These are phyloP conservation scores for Camellia lanceoleosa DNA, from an alignment of 148 eudicot species.

Conservation along the genomic window DNA sequence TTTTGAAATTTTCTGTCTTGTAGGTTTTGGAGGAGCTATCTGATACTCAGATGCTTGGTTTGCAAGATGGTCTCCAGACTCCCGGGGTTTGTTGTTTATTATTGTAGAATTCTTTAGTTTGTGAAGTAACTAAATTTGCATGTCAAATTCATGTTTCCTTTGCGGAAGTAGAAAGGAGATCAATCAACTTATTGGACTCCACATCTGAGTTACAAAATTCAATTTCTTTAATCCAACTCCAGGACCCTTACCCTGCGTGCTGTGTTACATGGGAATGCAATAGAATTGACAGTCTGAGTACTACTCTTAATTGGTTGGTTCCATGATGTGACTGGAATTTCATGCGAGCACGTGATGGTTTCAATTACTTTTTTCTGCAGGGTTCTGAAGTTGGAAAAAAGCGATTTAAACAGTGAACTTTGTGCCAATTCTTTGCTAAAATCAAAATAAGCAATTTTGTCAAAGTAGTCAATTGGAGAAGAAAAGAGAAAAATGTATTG, in stretches of 20 bases:
- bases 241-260: too few species aligned
- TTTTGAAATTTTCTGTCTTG: slow-evolving; percentile 7
- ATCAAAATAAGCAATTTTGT: neutral
- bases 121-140: neutral
- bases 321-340: neutral
- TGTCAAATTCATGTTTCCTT: neutral
- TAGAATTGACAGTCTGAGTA: neutral
- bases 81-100: slow-evolving; percentile 48
- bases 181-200: slow-evolving; percentile 10
- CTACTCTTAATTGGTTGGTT: neutral
- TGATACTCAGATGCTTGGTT: slow-evolving; percentile 44
- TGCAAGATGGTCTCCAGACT: slow-evolving; percentile 70
- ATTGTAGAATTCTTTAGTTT: neutral
- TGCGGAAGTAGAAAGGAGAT: neutral
- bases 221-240: neutral
- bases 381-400: neutral
- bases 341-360: neutral
- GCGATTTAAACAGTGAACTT: neutral
- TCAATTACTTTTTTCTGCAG: neutral
- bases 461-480: neutral
- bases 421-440: neutral
- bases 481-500: neutral
- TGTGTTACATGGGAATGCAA: neutral
- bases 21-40: slow-evolving; percentile 56
- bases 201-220: neutral